Evolutionary conservation across 2,329 filamentous ascomycete species (phyloP), one percentile per base, ranked within the genome.

Genomic region (Sporothrix humicola): DNA sequence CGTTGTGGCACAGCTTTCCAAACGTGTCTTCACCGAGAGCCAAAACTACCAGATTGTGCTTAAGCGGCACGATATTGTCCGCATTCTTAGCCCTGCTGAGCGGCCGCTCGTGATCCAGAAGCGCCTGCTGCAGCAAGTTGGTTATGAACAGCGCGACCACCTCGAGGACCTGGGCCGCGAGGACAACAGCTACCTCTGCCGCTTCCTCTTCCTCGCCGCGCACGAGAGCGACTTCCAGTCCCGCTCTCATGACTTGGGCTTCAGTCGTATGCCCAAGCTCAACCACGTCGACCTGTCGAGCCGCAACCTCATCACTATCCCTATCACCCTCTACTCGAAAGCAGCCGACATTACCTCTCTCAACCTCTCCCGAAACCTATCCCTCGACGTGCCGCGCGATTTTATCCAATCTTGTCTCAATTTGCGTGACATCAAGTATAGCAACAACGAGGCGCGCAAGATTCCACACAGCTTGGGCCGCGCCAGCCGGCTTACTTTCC

Each of bases 21-120:
- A 96, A 84, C 98, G 98, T 84, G 97, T 95, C 2, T 96, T 97
- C 50, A 92, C 94, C 73, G 95, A 98, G 78, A 93, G 94, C 76
- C 84, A 97, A 73, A 97, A 97, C 77, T 99, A 97, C 81, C 93
- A 98, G 80, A 97, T 99, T 74, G 92, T 98, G 56, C 89, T 99
- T 85, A 93, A 92, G 78, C 98, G 97, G 83, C 95, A 98, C 80
- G 94, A 97, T 77, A 88, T 97, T 26, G 92, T 94, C 20, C 89
- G 95, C 63, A 93, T 98, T 74, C 87, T 99, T 13, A 88, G 90
- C 69, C 87, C 90, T 3, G 87, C 87, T 15, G 96, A 99, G 82
- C 89, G 93, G 61, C 96, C 96, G 0, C 87, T 98, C 50, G 86
- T 96, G 31, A 94, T 99, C 79, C 96, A 99, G 81, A 98, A 98